These are phyloP conservation scores for Brachypodium distachyon DNA, from an alignment of 202 grass and related monocot species.

Conservation along the genomic window DNA sequence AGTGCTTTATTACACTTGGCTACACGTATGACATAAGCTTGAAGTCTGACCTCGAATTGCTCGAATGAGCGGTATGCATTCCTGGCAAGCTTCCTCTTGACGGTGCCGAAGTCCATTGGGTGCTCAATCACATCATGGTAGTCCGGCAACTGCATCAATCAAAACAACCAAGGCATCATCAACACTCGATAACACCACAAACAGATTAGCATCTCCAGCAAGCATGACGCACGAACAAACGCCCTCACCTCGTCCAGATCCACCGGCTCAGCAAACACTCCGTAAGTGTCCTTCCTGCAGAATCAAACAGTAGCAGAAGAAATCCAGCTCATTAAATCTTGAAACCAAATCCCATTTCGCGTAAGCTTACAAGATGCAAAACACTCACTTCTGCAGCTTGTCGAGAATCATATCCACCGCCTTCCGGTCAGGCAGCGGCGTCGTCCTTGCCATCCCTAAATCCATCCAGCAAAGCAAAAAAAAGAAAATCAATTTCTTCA, in stretches of 20 bases:
- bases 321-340: conserved; percentile 21
- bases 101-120: conserved; percentile 90
- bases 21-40: not conserved
- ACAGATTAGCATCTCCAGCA: conserved; percentile 15
- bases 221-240: conserved; percentile 7
- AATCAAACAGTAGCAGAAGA: conserved; percentile 21
- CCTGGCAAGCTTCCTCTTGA: conserved; percentile 82
- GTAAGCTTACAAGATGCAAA: not conserved
- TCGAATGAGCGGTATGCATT: conserved; percentile 79
- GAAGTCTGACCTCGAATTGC: conserved; percentile 77
- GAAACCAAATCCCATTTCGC: conserved; percentile 10
- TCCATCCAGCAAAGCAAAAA: not conserved
- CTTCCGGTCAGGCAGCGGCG: conserved; percentile 69
- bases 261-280: conserved; percentile 86
- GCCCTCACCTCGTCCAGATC: conserved; percentile 69
- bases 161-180: conserved; percentile 13
- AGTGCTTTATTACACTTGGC: not conserved
- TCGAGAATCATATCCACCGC: conserved; percentile 78
- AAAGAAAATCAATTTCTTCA: not conserved
- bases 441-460: conserved; percentile 46
- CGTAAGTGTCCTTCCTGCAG: conserved; percentile 88
- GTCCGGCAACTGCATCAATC: conserved; percentile 75
- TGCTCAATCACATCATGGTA: conserved; percentile 94
- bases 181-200: not conserved
- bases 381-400: conserved; percentile 88